Percentiles rank a stretch among this genome's conserved stretches.
Conservation (phyloP, 78 protist species). For the Blattamonas nauphoetae region DNA sequence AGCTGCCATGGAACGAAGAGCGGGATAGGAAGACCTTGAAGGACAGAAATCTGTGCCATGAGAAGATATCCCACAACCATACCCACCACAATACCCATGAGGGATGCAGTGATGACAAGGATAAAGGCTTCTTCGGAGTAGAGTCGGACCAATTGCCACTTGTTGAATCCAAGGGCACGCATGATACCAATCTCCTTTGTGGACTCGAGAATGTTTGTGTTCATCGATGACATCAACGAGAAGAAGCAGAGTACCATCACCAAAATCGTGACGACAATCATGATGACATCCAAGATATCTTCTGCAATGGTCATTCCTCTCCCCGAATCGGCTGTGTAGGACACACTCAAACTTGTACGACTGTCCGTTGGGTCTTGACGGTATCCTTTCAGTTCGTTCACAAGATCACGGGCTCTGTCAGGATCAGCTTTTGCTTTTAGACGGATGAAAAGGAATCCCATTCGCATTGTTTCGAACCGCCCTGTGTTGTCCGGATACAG, state of each 20-base stretch:
- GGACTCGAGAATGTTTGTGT: slow-evolving; percentile 67
- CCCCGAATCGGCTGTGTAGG: background rate
- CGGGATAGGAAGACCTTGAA: slow-evolving; percentile 67
- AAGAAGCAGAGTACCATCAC: slow-evolving; percentile 69
- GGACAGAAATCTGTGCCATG: slow-evolving; percentile 53
- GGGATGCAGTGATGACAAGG: slow-evolving; percentile 59
- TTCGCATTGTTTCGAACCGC: background rate
- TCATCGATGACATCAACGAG: slow-evolving; percentile 55
- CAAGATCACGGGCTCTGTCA: too few species aligned
- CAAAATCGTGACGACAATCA: slow-evolving; percentile 54
- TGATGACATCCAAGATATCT: slow-evolving; percentile 57
- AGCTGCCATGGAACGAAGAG: slow-evolving; percentile 56
- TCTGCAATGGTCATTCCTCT: slow-evolving; percentile 26
- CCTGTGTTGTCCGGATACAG: background rate
- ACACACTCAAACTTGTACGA: too few species aligned
- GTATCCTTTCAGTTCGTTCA: background rate
- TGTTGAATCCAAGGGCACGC: slow-evolving; percentile 49
- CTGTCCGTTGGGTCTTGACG: background rate
- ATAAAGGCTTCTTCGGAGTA: slow-evolving; percentile 74
- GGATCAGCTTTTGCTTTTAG: background rate
- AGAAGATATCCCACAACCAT: slow-evolving; percentile 41
- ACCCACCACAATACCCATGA: slow-evolving; percentile 54
- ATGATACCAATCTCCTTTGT: slow-evolving; percentile 77
- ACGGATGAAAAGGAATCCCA: background rate
- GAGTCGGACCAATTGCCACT: slow-evolving; percentile 18